Evolutionary conservation across 495 filamentous ascomycete species (phyloP).

Genomic region (Aspergillus carlsbadensis): DNA sequence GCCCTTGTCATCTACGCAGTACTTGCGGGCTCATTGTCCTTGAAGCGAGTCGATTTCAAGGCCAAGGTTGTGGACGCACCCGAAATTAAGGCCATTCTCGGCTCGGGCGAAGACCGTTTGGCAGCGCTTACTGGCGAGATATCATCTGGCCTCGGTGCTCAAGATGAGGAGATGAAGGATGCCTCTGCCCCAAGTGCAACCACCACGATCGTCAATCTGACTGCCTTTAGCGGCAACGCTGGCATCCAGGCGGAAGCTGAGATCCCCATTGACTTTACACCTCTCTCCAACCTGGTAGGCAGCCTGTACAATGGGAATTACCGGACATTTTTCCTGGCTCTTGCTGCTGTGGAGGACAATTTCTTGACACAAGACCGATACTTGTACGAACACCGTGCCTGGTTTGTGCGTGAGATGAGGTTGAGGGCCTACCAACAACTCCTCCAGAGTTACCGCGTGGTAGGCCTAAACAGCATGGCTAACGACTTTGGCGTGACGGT

Average conservation of each 20-base stretch:
- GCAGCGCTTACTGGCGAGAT: conserved; percentile 71
- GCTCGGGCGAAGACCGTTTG: conserved; percentile 81
- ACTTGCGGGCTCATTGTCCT: conserved; percentile 86
- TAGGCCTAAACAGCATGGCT: conserved; percentile 93
- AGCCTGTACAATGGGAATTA: conserved; percentile 93
- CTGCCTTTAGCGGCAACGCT: conserved; percentile 67
- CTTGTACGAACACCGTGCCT: conserved; percentile 86
- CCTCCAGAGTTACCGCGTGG: conserved; percentile 96
- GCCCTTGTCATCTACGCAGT: conserved; percentile 93
- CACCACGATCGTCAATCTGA: conserved; percentile 76
- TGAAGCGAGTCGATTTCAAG: conserved; percentile 98
- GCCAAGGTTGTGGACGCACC: conserved; percentile 96
- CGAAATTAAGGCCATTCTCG: conserved; percentile 94
- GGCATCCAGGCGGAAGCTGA: conserved; percentile 73
- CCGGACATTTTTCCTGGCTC: conserved; percentile 84
- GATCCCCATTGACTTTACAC: conserved; percentile 70
- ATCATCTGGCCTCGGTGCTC: conserved; percentile 73
- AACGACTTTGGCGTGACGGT: conserved; percentile 93
- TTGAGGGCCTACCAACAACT: conserved; percentile 93
- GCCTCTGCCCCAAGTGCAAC: conserved; percentile 44
- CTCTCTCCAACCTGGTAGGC: conserved; percentile 84
- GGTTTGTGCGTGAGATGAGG: conserved; percentile 98
- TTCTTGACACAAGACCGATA: conserved; percentile 95
- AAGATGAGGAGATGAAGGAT: conserved; percentile 80
- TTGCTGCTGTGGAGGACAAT: conserved; percentile 88